Base-by-base conservation (phyloP, 2,329 filamentous ascomycete species). In the Rutstroemia sydowiana region DNA sequence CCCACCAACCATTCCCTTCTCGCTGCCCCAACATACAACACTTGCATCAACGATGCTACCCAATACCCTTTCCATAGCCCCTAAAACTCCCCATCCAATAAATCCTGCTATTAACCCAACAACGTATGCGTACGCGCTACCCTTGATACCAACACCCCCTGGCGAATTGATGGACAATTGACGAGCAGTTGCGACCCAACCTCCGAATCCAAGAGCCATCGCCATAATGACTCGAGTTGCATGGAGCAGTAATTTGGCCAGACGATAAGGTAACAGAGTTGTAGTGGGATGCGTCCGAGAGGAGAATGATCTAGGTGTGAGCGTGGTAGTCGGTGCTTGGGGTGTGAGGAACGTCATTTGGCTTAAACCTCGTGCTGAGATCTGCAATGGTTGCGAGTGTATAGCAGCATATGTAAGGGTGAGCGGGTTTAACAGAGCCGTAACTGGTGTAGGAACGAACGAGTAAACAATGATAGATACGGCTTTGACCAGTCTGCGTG, bases 121-220 rank as follows among this genome's bases (percentile, higher is more conserved):
- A 1, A 97, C 81, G 65, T 97, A 98, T 2, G 92, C 93, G 67
- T 98, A 98, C 21, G 93, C 76, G 62, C 89, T 95, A 8, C 93
- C 93, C 42, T 81, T 81, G 46, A 85, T 66, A 0, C 79, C 77
- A 37, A 40, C 62, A 36, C 52, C 66, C 62, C 73, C 77, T 52
- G 69, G 82, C 54, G 72, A 71, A 64, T 71, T 73, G 18, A 93
- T 73, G 47, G 78, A 75, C 3, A 96, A 74, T 69, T 87, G 84
- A 57, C 88, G 84, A 10, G 93, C 91, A 32, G 91, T 95, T 43
- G 88, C 87, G 8, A 97, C 88, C 93, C 93, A 98, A n/a, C 89
- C 92, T 3, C 88, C 91, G 63, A 97, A 95, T 1, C 92, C 92
- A 28, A 98, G 79, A 0, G 84, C 87, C 43, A 91, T 82, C 0